Evolutionary conservation across 495 filamentous ascomycete species (phyloP), one percentile per base, ranked within the genome.

Genomic region (Pyronema omphalodes): DNA sequence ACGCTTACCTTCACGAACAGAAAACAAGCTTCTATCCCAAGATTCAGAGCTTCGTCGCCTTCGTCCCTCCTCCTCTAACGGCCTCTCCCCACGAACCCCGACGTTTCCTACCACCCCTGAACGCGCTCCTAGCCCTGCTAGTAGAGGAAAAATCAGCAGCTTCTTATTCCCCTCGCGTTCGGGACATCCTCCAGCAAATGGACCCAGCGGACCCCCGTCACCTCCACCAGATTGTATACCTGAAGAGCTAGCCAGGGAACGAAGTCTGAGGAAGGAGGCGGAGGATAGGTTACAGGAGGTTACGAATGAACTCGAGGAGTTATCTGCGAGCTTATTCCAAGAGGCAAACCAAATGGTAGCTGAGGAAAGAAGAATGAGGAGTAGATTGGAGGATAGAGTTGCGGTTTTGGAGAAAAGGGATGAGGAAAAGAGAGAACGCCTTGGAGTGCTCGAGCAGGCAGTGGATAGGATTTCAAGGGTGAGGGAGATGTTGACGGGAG

Each of bases 291-390:
- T 94, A 34, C 73, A 71, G 59, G 76, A 81, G 52, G 81, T 86
- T 33, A 82, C 74, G 48, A 73, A 70, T 0, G 91, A 98, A 70
- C 73, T 98, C 11, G 93, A 96, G 67, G 91, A 98, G 62, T 70
- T 98, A 58, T 86, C 79, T 36, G 83, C 79, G 44, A 77, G 81
- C 58, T 71, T 98, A 49, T 98, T 98, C 69, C 79, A 85, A 65
- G 81, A 94, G 68, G 91, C 91, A 14, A 96, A 96, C 61, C 85
- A 94, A 72, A 96, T 98, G 89, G 91, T 98, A 19, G 86, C 89
- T 12, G 70, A 78, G 60, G 91, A 96, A 72, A 73, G 91, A 44
- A 79, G 82, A 64, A 85, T 83, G 36, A 70, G 86, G 40, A 84
- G 83, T 6, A 76, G 75, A 66, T 71, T 96, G 34, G 87, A 94